These are phyloP conservation scores for Chlamydomonas reinhardtii DNA, from an alignment of 163 green algal species.

Conservation along the genomic window DNA sequence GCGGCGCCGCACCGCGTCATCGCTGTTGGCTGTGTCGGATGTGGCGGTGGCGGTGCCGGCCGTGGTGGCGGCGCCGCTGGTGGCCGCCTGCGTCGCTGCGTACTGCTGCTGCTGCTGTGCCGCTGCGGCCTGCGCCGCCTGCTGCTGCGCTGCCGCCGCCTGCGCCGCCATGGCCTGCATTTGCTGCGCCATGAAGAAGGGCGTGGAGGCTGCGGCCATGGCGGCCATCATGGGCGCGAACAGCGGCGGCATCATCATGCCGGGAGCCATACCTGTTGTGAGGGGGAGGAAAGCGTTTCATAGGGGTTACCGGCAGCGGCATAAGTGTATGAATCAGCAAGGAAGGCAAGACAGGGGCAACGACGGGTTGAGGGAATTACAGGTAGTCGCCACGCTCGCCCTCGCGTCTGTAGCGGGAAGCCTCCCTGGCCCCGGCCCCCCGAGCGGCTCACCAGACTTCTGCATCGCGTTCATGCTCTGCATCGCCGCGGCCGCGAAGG, in stretches of 20 bases:
- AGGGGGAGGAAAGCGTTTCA: too few relatives aligned
- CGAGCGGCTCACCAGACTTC: conserved; percentile 22
- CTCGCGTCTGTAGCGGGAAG: too few relatives aligned
- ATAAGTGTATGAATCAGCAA: too few relatives aligned
- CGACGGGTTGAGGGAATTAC: too few relatives aligned
- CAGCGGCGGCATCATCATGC: conserved; percentile 36
- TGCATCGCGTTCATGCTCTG: conserved; percentile 20
- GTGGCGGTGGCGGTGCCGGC: conserved; percentile 15
- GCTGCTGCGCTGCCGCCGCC: conserved; percentile 17
- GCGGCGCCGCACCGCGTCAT: neutral
- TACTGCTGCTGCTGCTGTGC: neutral
- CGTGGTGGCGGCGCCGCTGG: conserved; percentile 8
- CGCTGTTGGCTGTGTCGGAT: conserved; percentile 23
- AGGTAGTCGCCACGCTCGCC: too few relatives aligned
- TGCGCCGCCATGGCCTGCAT: conserved; percentile 20
- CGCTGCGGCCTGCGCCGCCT: conserved; percentile 5
- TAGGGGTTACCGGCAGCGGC: too few relatives aligned
- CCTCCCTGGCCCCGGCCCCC: neutral
- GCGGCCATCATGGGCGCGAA: conserved; percentile 10
- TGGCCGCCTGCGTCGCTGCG: neutral
- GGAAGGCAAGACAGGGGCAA: too few relatives aligned
- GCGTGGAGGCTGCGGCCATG: neutral
- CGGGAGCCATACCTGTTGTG: neutral
- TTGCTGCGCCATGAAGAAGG: conserved; percentile 42
- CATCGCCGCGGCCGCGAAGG: conserved; percentile 14